Conservation (phyloP, 202 grass and related monocot species). For the Brachypodium distachyon region DNA sequence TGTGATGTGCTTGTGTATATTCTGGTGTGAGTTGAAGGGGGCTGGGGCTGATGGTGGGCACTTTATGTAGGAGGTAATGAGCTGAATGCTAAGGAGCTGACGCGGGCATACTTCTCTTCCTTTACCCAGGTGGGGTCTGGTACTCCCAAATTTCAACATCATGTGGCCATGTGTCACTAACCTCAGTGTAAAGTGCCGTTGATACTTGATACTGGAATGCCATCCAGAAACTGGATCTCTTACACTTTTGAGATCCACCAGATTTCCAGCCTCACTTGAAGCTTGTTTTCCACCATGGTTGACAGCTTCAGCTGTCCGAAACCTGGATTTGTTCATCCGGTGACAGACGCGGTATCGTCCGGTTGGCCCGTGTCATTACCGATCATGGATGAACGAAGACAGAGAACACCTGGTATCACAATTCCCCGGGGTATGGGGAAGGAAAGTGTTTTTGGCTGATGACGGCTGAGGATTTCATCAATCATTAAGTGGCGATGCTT, state of each 20-base stretch:
- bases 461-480: neutral
- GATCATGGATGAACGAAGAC: neutral
- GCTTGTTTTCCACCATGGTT: neutral
- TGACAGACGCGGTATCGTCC: neutral
- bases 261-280: neutral
- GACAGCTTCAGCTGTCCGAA: neutral
- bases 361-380: neutral
- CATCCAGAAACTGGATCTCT: neutral
- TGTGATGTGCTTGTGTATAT: slow-evolving; percentile 6
- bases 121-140: slow-evolving; percentile 5
- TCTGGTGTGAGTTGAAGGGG: neutral
- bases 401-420: neutral
- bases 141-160: slow-evolving; percentile 3
- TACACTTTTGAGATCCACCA: neutral
- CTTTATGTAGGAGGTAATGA: slow-evolving; percentile 25
- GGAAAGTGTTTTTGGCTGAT: neutral
- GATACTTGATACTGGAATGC: neutral
- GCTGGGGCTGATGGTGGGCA: neutral
- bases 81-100: neutral
- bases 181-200: neutral
- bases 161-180: neutral
- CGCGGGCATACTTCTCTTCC: no score
- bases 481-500: neutral
- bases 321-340: neutral
- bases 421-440: neutral